Base-by-base conservation (phyloP, 2,329 filamentous ascomycete species). In the Metarhizium sp. region DNA sequence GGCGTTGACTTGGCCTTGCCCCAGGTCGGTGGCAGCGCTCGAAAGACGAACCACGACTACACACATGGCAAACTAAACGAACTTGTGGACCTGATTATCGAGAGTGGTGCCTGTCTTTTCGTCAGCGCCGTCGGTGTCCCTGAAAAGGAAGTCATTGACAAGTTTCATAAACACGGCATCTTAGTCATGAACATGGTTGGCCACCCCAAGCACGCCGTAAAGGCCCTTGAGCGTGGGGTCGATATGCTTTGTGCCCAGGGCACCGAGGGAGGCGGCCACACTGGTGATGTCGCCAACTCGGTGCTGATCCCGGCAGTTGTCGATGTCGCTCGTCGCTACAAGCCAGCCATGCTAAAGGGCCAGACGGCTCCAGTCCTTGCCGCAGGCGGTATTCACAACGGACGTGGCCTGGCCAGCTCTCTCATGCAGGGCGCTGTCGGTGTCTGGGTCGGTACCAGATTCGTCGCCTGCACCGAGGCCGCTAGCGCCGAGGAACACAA, bases 161-260 rank as follows among this genome's bases (percentile, higher is more conserved):
- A 84, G 49, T 77, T 97, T 48, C 92, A 97, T 66, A 78, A 79
- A 8, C 86, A 87, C 0, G 88, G 88, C 0, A 88, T 97, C 45
- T 68, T 95, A 57, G 79, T 96, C 40, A 96, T 96, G 91, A 96
- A 96, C 70, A 96, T 96, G 92, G 91, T 96, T 20, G 92, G 92
- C 0, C 88, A 92, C 64, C 92, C 92, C 2, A 90, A 87, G 68
- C 92, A 97, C 69, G 92, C 92, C 1, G 81, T 86, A 68, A 96
- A 96, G 74, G 92, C 92, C 2, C 76, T 97, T 4, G 83, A 90
- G 51, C 81, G 86, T 0, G 92, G 92, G 47, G 90, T 95, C 10
- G 92, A 97, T 71, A 86, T 96, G 60, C 81, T 97, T 6, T 96
- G 91, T 68, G 86, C 92, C 2, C 92, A 97, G 74, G 92, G 92